phyloP scores from a whole-genome alignment of 2,329 filamentous ascomycete species.

The Botrytis tulipae region DNA sequence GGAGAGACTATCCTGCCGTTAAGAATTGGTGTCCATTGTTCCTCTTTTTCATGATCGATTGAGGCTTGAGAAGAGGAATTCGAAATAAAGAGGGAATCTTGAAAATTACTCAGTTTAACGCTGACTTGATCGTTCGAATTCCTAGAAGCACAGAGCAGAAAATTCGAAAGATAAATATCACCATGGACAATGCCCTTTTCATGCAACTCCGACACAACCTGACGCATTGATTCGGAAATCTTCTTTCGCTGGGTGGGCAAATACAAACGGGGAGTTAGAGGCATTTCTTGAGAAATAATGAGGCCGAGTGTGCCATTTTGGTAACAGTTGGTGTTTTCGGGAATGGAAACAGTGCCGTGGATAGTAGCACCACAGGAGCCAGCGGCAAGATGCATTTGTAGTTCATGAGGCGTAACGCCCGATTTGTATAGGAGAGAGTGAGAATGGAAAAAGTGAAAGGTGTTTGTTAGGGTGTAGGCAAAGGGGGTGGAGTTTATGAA shows the following conservation, averaged over 20 bases:
- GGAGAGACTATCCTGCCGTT: neutral
- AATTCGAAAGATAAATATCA: neutral
- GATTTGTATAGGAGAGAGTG: neutral
- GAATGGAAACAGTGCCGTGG: neutral
- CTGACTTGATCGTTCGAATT: neutral
- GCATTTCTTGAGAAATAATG: neutral
- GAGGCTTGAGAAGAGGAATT: neutral
- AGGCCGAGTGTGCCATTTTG: neutral
- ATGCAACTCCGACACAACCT: neutral
- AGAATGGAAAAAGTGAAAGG: neutral
- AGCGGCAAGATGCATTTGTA: neutral
- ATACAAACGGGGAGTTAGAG: neutral
- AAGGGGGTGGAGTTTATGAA: conserved; percentile 4
- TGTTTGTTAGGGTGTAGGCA: neutral
- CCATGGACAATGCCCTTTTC: neutral
- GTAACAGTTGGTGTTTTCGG: neutral
- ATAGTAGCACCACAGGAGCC: neutral
- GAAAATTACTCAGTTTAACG: neutral
- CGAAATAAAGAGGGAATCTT: neutral
- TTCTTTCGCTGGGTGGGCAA: neutral
- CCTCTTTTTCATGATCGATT: neutral
- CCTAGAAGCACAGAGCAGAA: neutral
- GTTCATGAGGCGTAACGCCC: neutral
- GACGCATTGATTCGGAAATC: neutral
- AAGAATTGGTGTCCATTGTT: neutral